A percentile compares a stretch with the other conserved stretches of the same genome.
These are phyloP conservation scores for Brasenia schreberi DNA, from an alignment of 164 flowering plant species.

Conservation along the genomic window DNA sequence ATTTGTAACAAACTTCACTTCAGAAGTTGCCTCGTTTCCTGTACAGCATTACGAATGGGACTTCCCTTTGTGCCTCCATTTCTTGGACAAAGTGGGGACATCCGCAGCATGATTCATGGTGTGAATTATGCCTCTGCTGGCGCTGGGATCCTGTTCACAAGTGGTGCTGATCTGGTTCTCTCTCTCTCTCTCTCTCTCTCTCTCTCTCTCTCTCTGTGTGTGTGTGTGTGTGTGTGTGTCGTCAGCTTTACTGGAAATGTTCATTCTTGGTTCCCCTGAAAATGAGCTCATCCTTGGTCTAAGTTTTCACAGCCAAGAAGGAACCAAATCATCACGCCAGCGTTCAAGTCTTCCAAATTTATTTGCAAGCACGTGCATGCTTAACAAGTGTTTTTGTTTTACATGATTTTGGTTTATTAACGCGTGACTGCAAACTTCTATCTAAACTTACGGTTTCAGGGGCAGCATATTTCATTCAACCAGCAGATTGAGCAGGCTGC, in stretches of 20 bases:
- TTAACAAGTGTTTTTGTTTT: not conserved
- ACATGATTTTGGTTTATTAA: not conserved
- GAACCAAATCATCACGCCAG: not conserved
- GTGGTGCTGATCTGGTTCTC: conserved; percentile 80
- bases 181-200: not conserved
- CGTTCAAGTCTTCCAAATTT: not conserved
- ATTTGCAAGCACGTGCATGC: not conserved
- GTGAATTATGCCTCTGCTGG: conserved; percentile 92
- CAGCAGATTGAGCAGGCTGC: conserved; percentile 78
- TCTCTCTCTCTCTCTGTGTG: not conserved
- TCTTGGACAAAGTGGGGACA: conserved; percentile 44
- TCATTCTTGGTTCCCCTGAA: not conserved
- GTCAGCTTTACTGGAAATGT: not conserved
- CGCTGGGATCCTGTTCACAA: conserved; percentile 76
- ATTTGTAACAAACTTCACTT: not conserved
- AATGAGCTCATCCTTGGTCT: not conserved
- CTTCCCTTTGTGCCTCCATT: conserved; percentile 83
- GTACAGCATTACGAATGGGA: conserved; percentile 54
- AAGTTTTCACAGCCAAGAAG: not conserved
- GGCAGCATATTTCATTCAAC: conserved; percentile 60
- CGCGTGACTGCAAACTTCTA: not conserved
- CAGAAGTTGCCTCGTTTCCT: not conserved
- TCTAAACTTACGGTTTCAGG: conserved; percentile 25
- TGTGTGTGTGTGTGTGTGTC: not conserved
- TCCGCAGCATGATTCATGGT: conserved; percentile 65